These are phyloP conservation scores for Colletotrichum destructivum DNA, from an alignment of 2,329 filamentous ascomycete genomes.

Conservation along the genomic window DNA sequence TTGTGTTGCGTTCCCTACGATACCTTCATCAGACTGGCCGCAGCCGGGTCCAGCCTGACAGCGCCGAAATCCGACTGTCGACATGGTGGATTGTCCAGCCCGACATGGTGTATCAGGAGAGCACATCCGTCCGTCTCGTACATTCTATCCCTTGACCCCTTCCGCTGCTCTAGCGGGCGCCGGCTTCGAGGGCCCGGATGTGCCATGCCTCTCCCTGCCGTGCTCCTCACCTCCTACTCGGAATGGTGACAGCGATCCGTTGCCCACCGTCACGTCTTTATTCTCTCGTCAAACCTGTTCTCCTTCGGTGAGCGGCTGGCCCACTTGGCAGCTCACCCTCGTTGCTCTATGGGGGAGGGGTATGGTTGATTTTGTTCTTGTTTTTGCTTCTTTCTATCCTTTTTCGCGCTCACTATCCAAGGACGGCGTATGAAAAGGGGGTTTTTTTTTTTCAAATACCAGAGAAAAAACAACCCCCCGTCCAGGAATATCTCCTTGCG, in stretches of 20 bases:
- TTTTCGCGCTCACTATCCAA: background rate
- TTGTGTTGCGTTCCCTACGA: constrained; percentile 34
- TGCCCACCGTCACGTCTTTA: constrained; percentile 25
- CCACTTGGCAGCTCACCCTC: constrained; percentile 4
- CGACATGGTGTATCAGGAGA: constrained; percentile 18
- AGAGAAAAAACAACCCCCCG: too few relatives aligned
- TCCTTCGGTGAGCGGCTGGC: constrained; percentile 21
- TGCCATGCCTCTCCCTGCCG: constrained; percentile 36
- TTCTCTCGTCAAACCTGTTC: background rate
- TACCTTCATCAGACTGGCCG: constrained; percentile 21
- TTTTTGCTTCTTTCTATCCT: background rate
- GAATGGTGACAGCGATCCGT: constrained; percentile 35
- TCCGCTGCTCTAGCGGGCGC: constrained; percentile 22
- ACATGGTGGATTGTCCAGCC: constrained; percentile 6
- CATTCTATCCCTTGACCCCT: constrained; percentile 37
- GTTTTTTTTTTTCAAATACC: too few relatives aligned
- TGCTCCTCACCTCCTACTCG: constrained; percentile 34
- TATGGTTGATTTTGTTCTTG: background rate
- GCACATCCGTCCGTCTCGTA: constrained; percentile 21
- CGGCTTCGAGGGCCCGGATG: constrained; percentile 26
- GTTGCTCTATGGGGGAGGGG: background rate
- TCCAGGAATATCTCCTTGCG: background rate
- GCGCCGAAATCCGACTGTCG: constrained; percentile 16
- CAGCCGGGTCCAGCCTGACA: constrained; percentile 29
- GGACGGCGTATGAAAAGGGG: constrained; percentile 21